Evolutionary conservation across 768 basidiomycete genomes (phyloP).

Genomic region (Lepiota venenata): DNA sequence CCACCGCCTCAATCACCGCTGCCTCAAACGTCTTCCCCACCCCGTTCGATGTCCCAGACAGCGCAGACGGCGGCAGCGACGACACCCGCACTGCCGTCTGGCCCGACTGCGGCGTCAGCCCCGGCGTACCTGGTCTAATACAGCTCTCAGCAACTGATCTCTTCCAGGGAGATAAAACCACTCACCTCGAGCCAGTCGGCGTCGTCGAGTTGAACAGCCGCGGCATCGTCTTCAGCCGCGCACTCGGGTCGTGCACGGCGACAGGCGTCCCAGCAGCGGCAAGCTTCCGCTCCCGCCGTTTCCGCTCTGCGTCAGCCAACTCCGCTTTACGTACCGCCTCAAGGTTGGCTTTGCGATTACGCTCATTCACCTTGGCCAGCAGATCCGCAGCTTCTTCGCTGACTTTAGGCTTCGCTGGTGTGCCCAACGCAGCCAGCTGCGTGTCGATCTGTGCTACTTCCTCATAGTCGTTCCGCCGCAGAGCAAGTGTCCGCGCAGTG

Average conservation of each 20-base stretch:
- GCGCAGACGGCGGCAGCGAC: slow-evolving; percentile 12
- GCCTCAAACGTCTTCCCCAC: slow-evolving; percentile 39
- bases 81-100: slow-evolving; percentile 23
- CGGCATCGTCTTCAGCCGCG: slow-evolving; percentile 62
- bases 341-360: slow-evolving; percentile 81
- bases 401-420: slow-evolving; percentile 16
- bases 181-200: slow-evolving; percentile 59
- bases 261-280: slow-evolving; percentile 37
- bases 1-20: slow-evolving; percentile 60
- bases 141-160: too few relatives aligned
- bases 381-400: slow-evolving; percentile 37
- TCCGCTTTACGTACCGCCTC: slow-evolving; percentile 82
- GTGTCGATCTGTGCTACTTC: slow-evolving; percentile 62
- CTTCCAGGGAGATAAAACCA: too few relatives aligned
- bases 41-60: slow-evolving; percentile 19
- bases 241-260: slow-evolving; percentile 47
- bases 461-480: slow-evolving; percentile 64
- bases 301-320: slow-evolving; percentile 62
- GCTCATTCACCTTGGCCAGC: slow-evolving; percentile 82
- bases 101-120: slow-evolving; percentile 18
- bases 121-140: slow-evolving; percentile 45
- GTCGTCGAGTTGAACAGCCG: slow-evolving; percentile 50
- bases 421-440: slow-evolving; percentile 54
- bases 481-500: slow-evolving; percentile 71
- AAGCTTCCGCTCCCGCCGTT: slow-evolving; percentile 64